Percentiles rank a stretch among this genome's conserved stretches.
Conservation (phyloP, 2,329 filamentous ascomycete genomes). For the Cordyceps tenuipes region DNA sequence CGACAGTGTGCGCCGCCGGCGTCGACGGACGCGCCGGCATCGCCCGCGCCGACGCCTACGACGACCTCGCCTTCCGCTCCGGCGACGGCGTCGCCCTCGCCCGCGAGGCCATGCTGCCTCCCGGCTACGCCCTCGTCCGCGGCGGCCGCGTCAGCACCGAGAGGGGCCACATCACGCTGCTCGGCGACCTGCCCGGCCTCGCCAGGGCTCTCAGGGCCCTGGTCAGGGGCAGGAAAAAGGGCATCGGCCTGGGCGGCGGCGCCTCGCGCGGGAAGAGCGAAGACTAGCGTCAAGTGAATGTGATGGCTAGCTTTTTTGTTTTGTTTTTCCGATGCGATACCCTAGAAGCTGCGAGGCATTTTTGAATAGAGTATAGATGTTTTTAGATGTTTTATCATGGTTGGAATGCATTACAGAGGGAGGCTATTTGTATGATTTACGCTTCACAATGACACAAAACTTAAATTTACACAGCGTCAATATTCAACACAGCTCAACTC, state of each 20-base stretch:
- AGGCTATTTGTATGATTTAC: too few species aligned
- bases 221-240: conserved; percentile 56
- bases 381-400: too few species aligned
- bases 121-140: conserved; percentile 65
- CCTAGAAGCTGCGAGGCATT: too few species aligned
- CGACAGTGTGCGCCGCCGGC: conserved; percentile 74
- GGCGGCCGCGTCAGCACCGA: conserved; percentile 73
- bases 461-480: too few species aligned
- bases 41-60: conserved; percentile 67
- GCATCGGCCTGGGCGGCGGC: conserved; percentile 54
- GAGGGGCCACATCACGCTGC: conserved; percentile 75
- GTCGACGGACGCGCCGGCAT: conserved; percentile 69
- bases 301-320: too few species aligned
- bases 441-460: too few species aligned
- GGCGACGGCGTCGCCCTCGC: conserved; percentile 88
- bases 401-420: too few species aligned
- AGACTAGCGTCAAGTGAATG: too few species aligned
- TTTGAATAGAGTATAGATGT: too few species aligned
- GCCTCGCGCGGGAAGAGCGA: too few species aligned
- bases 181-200: conserved; percentile 77
- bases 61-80: conserved; percentile 76
- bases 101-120: conserved; percentile 74
- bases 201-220: conserved; percentile 66
- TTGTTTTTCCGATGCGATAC: too few species aligned
- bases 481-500: too few species aligned